A percentile compares a stretch with the other conserved stretches of the same genome.
These are phyloP conservation scores for Brassica nigra DNA, from an alignment of 345 rosid genomes.

Conservation along the genomic window DNA sequence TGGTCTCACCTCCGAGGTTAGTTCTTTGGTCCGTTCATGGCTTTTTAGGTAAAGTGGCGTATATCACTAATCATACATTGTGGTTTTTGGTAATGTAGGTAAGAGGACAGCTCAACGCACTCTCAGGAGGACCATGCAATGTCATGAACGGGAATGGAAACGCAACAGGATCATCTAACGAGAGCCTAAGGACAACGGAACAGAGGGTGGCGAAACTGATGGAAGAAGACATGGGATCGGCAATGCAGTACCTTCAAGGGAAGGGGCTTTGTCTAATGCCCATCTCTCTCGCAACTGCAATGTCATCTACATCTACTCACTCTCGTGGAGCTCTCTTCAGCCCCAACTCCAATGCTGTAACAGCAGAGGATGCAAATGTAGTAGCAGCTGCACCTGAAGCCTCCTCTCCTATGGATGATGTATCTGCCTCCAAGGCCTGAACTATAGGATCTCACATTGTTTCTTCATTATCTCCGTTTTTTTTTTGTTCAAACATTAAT, in stretches of 20 bases:
- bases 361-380: slow-evolving; percentile 27
- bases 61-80: neutral
- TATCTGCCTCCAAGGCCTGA: slow-evolving; percentile 70
- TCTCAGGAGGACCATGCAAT: slow-evolving; percentile 37
- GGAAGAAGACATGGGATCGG: slow-evolving; percentile 99
- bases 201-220: slow-evolving; percentile 89
- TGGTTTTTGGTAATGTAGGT: slow-evolving; percentile 36
- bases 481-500: slow-evolving; percentile 10
- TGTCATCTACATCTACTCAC: slow-evolving; percentile 70
- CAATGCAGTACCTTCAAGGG: slow-evolving; percentile 97
- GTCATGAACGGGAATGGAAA: slow-evolving; percentile 41
- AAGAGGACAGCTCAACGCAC: slow-evolving; percentile 56
- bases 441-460: slow-evolving; percentile 17
- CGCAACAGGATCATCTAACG: slow-evolving; percentile 45
- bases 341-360: slow-evolving; percentile 11
- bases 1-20: slow-evolving; percentile 79
- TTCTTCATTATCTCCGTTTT: neutral
- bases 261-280: slow-evolving; percentile 99
- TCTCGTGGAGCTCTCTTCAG: slow-evolving; percentile 49
- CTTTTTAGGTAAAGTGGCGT: neutral
- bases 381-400: slow-evolving; percentile 32
- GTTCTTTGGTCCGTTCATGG: neutral
- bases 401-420: slow-evolving; percentile 62
- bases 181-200: slow-evolving; percentile 71
- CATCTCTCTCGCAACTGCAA: slow-evolving; percentile 86